Evolutionary conservation across 371 early-diverging fungal species (phyloP), one percentile per base, ranked within the genome.

Genomic region (Fennellomyces sp.): DNA sequence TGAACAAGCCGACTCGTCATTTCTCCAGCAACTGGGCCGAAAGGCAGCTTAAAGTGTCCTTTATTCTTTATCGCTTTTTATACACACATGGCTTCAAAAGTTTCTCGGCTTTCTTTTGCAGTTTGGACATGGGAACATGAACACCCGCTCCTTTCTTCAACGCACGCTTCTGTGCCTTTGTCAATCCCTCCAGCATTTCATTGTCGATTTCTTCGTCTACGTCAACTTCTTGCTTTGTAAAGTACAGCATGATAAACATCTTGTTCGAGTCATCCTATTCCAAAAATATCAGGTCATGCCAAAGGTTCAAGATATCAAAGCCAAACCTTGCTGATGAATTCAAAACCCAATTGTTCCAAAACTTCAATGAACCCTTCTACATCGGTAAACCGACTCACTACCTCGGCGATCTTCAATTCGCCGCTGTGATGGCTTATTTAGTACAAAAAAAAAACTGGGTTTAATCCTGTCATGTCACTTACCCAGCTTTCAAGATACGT

Each of bases 371-470:
- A 97, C n/a, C 82, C 81, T 28, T 89, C 84, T 19, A 94, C 72
- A 63, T 93, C 87, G 5, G 87, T 81, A 58, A 97, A 91, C 35
- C 98, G 82, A 73, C 95, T 94, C 10, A 90, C 83, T 0, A 98
- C 98, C 68, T 98, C 98, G 11, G 97, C 94, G 55, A 98, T 92
- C 78, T 91, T 92, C 52, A 98, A 83, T 66, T 91, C 85, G 8
- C 97, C 97, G 28, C 94, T 92, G 61, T 23, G 54, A 30, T 45
- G 25, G 56, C 15, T 15, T 26, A 53, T 38, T 55, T 31, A 66
- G 21, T 8, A 45, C 45, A 3, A n/a, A n/a, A n/a, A n/a, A 33
- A 33, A 33, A 33, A 33, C 8, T 33, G 35, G 35, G 52, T 25
- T 56, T 47, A 28, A 38, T 42, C 13, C 35, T 3, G 10, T 13